Evolutionary conservation across 1,284 basidiomycete species (phyloP).

Genomic region (Sanghuangporus baumii): DNA sequence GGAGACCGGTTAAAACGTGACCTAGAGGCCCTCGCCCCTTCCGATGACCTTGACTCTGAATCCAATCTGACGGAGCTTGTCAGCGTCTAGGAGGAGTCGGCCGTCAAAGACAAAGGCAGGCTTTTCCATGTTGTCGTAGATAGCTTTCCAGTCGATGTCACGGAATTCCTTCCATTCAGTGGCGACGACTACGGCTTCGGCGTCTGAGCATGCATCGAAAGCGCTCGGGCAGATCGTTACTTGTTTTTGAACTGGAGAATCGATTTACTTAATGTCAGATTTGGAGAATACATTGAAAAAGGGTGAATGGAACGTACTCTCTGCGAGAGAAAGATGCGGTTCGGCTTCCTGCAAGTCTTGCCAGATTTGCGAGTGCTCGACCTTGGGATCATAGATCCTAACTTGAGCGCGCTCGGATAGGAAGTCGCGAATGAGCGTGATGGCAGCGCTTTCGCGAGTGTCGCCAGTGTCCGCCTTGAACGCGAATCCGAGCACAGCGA

Average conservation of each 20-base stretch:
- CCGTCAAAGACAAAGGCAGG: conserved; percentile 96
- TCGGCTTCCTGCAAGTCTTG: conserved; percentile 64
- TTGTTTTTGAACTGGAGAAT: conserved; percentile 74
- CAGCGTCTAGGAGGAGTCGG: conserved; percentile 77
- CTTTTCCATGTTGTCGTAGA: conserved; percentile 91
- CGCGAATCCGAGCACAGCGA: conserved; percentile 94
- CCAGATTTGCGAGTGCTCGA: conserved; percentile 70
- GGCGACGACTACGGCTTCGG: conserved; percentile 90
- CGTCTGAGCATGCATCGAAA: conserved; percentile 81
- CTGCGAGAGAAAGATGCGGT: conserved; percentile 43
- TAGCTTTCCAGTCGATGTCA: conserved; percentile 82
- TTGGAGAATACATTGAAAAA: background rate
- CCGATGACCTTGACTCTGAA: conserved; percentile 66
- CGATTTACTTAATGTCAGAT: background rate
- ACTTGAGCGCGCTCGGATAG: conserved; percentile 83
- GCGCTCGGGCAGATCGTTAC: conserved; percentile 76
- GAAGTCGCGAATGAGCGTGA: conserved; percentile 93
- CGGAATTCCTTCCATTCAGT: conserved; percentile 98
- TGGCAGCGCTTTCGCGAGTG: conserved; percentile 96
- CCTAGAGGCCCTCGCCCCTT: conserved; percentile 20
- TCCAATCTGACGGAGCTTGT: conserved; percentile 78
- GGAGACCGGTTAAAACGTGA: background rate
- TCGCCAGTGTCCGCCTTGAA: conserved; percentile 98
- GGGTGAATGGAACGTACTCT: conserved; percentile 42
- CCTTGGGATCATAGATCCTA: conserved; percentile 92